phyloP scores from a whole-genome alignment of 2,329 filamentous ascomycete species.

The Apiospora kogelbergensis region DNA sequence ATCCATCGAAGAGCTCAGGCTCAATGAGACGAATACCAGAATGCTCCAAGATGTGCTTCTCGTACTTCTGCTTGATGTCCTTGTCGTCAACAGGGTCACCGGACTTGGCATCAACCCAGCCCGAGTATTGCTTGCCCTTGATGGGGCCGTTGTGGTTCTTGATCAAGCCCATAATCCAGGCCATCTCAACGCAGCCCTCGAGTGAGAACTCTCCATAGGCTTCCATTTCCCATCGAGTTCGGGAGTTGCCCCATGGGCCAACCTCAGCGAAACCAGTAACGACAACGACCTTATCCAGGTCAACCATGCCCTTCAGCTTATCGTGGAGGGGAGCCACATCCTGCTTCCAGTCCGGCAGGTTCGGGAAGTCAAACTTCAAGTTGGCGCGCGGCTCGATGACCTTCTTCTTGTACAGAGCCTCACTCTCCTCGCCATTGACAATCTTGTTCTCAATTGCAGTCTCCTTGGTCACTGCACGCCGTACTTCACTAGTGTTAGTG shows the following conservation, averaged over 20 bases:
- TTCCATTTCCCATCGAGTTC: conserved; percentile 99
- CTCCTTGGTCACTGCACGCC: conserved; percentile 92
- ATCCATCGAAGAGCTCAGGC: conserved; percentile 93
- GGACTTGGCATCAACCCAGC: conserved; percentile 93
- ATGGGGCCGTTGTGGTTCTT: conserved; percentile 96
- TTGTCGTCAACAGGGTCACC: conserved; percentile 97
- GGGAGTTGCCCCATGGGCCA: conserved; percentile 96
- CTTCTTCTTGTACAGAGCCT: conserved; percentile 93
- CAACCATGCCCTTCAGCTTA: conserved; percentile 94
- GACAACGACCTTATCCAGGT: conserved; percentile 96
- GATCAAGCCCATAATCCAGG: conserved; percentile 99
- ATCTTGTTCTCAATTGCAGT: conserved; percentile 96
- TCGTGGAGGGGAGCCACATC: conserved; percentile 88
- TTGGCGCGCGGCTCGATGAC: conserved; percentile 92
- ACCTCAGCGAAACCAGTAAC: conserved; percentile 96
- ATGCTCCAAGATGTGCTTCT: conserved; percentile 95
- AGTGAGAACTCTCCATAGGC: conserved; percentile 94
- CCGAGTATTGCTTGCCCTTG: conserved; percentile 95
- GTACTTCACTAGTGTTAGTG: conserved; percentile 91
- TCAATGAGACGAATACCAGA: conserved; percentile 97
- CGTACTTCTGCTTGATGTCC: conserved; percentile 96
- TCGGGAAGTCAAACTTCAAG: conserved; percentile 95
- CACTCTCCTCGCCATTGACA: conserved; percentile 90
- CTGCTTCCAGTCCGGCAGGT: conserved; percentile 84
- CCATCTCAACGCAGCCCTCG: conserved; percentile 98